Evolutionary conservation across 2,329 filamentous ascomycete genomes (phyloP).

Genomic region (Cytospora schulzeri): DNA sequence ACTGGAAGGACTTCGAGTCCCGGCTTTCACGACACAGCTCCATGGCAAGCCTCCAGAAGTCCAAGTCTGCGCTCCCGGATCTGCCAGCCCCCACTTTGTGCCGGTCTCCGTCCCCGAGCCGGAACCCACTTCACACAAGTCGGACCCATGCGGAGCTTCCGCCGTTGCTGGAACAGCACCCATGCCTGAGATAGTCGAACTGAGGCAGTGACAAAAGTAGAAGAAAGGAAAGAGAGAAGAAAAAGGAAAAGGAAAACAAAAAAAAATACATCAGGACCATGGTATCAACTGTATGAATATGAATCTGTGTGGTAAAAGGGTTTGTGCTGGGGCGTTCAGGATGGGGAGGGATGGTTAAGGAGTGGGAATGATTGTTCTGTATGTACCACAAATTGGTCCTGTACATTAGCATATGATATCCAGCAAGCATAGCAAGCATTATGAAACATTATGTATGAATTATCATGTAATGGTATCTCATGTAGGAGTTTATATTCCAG

Average conservation of each 20-base stretch:
- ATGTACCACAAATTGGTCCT: neutral
- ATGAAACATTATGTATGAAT: neutral
- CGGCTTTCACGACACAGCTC: slow-evolving; percentile 31
- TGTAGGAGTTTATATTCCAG: no score
- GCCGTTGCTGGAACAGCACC: slow-evolving; percentile 21
- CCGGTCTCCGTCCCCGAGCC: slow-evolving; percentile 22
- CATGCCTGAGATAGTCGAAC: slow-evolving; percentile 1
- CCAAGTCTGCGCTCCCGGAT: slow-evolving; percentile 14
- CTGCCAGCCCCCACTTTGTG: slow-evolving; percentile 13
- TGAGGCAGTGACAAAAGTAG: neutral
- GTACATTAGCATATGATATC: neutral
- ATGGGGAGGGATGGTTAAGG: no score
- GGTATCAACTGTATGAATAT: neutral
- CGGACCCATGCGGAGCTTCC: slow-evolving; percentile 13
- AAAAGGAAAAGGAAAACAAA: no score
- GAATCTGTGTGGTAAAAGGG: no score
- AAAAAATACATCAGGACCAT: no score
- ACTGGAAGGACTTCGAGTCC: slow-evolving; percentile 45
- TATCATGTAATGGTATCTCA: no score
- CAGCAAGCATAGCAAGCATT: neutral
- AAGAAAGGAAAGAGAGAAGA: neutral
- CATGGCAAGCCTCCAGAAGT: slow-evolving; percentile 1
- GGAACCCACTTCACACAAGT: slow-evolving; percentile 5
- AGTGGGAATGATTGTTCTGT: neutral
- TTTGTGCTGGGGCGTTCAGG: neutral